Conservation (phyloP, 352 stramenopile species). For the Blastocystis sp. region DNA sequence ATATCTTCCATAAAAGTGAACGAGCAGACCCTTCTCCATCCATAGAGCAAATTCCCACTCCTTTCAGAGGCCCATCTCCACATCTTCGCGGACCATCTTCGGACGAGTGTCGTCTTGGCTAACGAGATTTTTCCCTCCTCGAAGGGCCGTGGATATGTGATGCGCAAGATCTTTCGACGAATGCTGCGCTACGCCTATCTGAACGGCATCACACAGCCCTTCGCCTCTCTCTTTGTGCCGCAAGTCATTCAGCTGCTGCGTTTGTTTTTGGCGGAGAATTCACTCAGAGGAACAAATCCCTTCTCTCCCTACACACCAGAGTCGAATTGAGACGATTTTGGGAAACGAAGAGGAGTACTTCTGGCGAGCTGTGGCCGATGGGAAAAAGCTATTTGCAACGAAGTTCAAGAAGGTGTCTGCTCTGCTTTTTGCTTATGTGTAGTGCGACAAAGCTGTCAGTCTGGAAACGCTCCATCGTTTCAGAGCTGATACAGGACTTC, state of each 20-base stretch:
- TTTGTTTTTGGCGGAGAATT: neutral
- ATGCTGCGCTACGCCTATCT: constrained; percentile 71
- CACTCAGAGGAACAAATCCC: constrained; percentile 2
- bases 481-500: constrained; percentile 9
- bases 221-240: constrained; percentile 63
- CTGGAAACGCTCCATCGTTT: constrained; percentile 1
- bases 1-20: constrained; percentile 65
- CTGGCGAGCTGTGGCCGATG: constrained; percentile 35
- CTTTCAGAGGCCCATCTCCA: constrained; percentile 60
- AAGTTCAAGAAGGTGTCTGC: constrained; percentile 13
- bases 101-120: constrained; percentile 84
- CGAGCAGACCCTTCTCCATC: constrained; percentile 61
- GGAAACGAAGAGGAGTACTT: constrained; percentile 54
- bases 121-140: constrained; percentile 89
- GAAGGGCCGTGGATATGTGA: constrained; percentile 86
- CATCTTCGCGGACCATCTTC: constrained; percentile 88
- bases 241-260: neutral
- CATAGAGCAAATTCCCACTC: constrained; percentile 16
- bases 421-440: neutral
- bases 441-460: neutral
- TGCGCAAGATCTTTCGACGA: constrained; percentile 85
- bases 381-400: constrained; percentile 39
- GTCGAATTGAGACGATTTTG: constrained; percentile 12
- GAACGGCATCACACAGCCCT: constrained; percentile 67
- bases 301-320: neutral